A percentile compares a stretch with the other conserved stretches of the same genome.
Evolutionary conservation across 306 rosid genomes (phyloP).

Genomic region (Dryas alaskensis): DNA sequence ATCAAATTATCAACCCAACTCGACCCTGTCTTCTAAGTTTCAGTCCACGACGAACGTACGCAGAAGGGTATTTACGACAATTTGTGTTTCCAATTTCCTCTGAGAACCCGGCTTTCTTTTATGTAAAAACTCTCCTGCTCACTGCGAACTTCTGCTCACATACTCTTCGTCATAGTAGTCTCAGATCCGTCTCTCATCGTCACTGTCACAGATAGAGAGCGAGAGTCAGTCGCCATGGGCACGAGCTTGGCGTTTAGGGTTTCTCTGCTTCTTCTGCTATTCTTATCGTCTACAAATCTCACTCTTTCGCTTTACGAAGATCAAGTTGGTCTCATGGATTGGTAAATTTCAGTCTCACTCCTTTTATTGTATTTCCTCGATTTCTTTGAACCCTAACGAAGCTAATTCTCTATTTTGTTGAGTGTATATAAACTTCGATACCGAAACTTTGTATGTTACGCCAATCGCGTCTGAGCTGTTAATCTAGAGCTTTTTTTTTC

Average conservation of each 20-base stretch:
- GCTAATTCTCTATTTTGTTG: not conserved
- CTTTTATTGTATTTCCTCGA: not conserved
- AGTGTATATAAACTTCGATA: not conserved
- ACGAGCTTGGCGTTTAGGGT: slow-evolving; percentile 73
- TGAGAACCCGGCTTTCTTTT: not conserved
- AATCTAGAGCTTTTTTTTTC: not conserved
- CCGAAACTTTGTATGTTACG: too few species aligned
- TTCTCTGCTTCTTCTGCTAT: slow-evolving; percentile 34
- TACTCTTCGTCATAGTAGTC: not conserved
- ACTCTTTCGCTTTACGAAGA: slow-evolving; percentile 71
- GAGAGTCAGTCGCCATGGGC: slow-evolving; percentile 47
- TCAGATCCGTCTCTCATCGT: slow-evolving; percentile 8
- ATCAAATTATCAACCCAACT: not conserved
- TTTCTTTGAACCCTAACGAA: slow-evolving; percentile 5
- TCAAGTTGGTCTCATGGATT: slow-evolving; percentile 96
- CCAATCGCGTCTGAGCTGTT: not conserved
- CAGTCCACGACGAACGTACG: not conserved
- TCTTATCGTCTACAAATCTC: slow-evolving; percentile 34
- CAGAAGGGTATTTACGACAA: not conserved
- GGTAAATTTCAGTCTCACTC: slow-evolving; percentile 49
- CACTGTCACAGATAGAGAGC: not conserved
- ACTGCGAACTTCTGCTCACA: not conserved
- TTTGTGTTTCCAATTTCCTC: not conserved
- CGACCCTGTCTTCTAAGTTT: not conserved
- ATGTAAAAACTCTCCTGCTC: not conserved